Conservation (phyloP, 805 yeast genomes). For the Komagataella pseudopastoris region DNA sequence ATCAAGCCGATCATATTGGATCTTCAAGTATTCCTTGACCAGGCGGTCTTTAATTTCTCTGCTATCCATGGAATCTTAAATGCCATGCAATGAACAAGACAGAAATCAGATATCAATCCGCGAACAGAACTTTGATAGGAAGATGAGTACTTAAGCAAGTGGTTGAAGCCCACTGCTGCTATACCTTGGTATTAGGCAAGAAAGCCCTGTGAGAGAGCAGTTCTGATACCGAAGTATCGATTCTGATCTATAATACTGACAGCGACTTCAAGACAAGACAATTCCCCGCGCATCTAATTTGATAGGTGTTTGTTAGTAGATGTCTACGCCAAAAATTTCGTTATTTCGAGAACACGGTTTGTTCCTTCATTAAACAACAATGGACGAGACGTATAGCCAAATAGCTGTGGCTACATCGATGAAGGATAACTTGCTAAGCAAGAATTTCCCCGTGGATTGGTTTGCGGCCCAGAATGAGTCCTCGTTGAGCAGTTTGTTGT, state of each 20-base stretch:
- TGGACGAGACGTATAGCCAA: neutral
- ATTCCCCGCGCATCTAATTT: no score
- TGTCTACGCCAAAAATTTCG: neutral
- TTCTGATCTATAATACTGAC: no score
- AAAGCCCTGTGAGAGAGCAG: no score
- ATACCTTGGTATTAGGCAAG: no score
- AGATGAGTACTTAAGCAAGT: no score
- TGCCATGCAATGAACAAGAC: neutral
- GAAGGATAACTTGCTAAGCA: neutral
- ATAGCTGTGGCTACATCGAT: neutral
- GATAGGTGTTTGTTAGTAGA: neutral
- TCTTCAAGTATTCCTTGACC: neutral
- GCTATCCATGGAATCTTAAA: neutral
- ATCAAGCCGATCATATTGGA: neutral
- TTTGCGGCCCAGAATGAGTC: neutral
- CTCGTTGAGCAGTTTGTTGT: neutral
- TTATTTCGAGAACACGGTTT: neutral
- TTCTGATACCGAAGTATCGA: no score
- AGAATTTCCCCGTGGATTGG: neutral
- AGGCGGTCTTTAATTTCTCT: neutral
- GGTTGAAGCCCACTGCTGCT: no score
- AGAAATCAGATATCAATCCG: neutral
- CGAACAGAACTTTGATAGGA: neutral
- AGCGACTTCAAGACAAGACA: no score
- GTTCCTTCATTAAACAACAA: neutral